Evolutionary conservation across 1,284 basidiomycete species (phyloP).

Genomic region (Coriolopsis trogii): DNA sequence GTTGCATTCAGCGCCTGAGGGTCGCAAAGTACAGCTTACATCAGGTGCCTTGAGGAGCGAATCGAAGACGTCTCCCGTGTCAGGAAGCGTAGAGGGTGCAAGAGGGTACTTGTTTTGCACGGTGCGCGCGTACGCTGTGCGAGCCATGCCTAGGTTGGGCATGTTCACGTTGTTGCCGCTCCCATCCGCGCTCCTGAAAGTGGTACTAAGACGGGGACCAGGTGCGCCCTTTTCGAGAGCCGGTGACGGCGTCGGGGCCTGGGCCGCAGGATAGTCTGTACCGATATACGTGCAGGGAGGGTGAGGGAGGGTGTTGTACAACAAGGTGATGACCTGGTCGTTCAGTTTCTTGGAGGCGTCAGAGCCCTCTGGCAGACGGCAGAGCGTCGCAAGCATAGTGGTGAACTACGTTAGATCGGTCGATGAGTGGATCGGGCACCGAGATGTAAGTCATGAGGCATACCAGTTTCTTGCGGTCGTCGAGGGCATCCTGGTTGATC

Average conservation of each 20-base stretch:
- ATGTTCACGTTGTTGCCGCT: slow-evolving; percentile 71
- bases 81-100: slow-evolving; percentile 57
- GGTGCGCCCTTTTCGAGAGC: slow-evolving; percentile 5
- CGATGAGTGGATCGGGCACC: not conserved
- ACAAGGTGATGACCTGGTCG: slow-evolving; percentile 53
- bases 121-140: slow-evolving; percentile 74
- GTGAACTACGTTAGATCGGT: no score
- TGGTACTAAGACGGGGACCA: slow-evolving; percentile 26
- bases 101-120: slow-evolving; percentile 56
- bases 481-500: slow-evolving; percentile 48
- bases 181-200: slow-evolving; percentile 75
- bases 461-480: slow-evolving; percentile 64
- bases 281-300: slow-evolving; percentile 72
- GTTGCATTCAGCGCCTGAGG: not conserved
- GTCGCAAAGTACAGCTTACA: slow-evolving; percentile 8
- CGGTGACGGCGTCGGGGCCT: slow-evolving; percentile 1
- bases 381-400: not conserved
- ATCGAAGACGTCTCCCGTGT: slow-evolving; percentile 74
- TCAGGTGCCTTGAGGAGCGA: slow-evolving; percentile 61
- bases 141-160: slow-evolving; percentile 76
- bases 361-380: slow-evolving; percentile 55
- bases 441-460: slow-evolving; percentile 7
- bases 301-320: slow-evolving; percentile 79
- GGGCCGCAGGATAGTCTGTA: slow-evolving; percentile 33
- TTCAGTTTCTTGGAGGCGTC: slow-evolving; percentile 49